Base-by-base conservation (phyloP, 352 stramenopile species). In the Globisporangium alternatum region DNA sequence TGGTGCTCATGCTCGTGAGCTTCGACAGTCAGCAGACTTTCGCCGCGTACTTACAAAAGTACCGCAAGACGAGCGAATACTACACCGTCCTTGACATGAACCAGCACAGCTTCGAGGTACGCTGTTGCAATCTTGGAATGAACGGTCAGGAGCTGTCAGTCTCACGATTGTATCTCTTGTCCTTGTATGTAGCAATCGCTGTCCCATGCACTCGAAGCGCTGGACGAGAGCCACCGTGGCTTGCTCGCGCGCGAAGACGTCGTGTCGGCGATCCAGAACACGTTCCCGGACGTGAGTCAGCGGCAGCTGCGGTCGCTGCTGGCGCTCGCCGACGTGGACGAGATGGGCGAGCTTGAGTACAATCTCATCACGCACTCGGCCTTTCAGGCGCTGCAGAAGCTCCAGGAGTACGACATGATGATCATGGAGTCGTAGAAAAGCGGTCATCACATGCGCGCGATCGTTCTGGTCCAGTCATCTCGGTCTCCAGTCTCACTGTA, bases 341-440 rank as follows among this genome's bases (percentile, higher is more conserved):
- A 90, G 37, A 84, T 86, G 75, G 81, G 81, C 25, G 82, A 93
- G 33, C 69, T 91, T 21, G 78, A 95, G 64, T 93, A 90, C 69
- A 75, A 71, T 22, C 68, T 89, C 45, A 80, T 90, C 39, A 77
- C 72, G 19, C 79, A 85, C 71, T 91, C 80, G 22, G 82, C 74
- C 7, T 95, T 93, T 66, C 82, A 89, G 56, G 75, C 79, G 35
- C 62, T 93, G 22, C 83, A 95, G 69, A 90, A 89, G 63, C 72
- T 95, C 19, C 79, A 95, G 57, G 83, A 95, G 64, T 95, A 95
- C 63, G 83, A 89, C 68, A 79, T 84, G 72, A 93, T 90, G 79
- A 81, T 90, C 57, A 70, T 78, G 49, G 81, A 90, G 65, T 78
- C 77, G 43, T 91, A 80, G 39, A 28, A 28, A 28, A 28, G 25